phyloP scores from a whole-genome alignment of 192 early-diverging fungal species.

The Bifiguratus adelaidae region DNA sequence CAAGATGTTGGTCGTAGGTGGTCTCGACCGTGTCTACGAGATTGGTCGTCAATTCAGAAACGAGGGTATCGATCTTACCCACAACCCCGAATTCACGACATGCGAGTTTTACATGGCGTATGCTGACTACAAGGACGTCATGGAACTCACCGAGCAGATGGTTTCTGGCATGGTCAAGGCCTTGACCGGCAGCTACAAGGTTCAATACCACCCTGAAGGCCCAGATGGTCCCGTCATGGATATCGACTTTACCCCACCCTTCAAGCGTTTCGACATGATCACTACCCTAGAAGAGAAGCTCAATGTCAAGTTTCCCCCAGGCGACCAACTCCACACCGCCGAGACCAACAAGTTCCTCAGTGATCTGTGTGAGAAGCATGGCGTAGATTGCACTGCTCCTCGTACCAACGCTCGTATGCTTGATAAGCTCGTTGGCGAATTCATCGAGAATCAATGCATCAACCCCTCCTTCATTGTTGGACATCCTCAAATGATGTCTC shows the following conservation, averaged over 20 bases:
- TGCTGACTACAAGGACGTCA: slow-evolving; percentile 93
- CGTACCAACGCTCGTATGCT: slow-evolving; percentile 87
- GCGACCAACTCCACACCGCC: slow-evolving; percentile 65
- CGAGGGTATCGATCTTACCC: slow-evolving; percentile 95
- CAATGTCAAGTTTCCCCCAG: slow-evolving; percentile 84
- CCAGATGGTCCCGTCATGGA: slow-evolving; percentile 61
- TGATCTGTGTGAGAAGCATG: slow-evolving; percentile 91
- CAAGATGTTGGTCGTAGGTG: slow-evolving; percentile 98
- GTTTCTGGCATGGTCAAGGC: slow-evolving; percentile 90
- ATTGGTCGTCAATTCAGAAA: slow-evolving; percentile 99
- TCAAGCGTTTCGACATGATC: slow-evolving; percentile 92
- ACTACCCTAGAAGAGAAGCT: slow-evolving; percentile 83
- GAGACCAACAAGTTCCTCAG: slow-evolving; percentile 83
- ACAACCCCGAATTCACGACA: slow-evolving; percentile 99
- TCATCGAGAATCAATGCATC: slow-evolving; percentile 66
- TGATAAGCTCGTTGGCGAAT: slow-evolving; percentile 91
- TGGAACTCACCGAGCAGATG: slow-evolving; percentile 86
- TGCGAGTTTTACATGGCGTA: slow-evolving; percentile 99
- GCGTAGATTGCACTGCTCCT: slow-evolving; percentile 90
- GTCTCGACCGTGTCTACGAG: slow-evolving; percentile 97
- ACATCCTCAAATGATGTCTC: slow-evolving; percentile 99
- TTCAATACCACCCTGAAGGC: slow-evolving; percentile 92
- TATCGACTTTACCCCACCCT: slow-evolving; percentile 96
- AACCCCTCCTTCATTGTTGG: slow-evolving; percentile 92
- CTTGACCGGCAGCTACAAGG: slow-evolving; percentile 82